Conservation (phyloP, 2,329 filamentous ascomycete species). For the Aspergillus floridensis region DNA sequence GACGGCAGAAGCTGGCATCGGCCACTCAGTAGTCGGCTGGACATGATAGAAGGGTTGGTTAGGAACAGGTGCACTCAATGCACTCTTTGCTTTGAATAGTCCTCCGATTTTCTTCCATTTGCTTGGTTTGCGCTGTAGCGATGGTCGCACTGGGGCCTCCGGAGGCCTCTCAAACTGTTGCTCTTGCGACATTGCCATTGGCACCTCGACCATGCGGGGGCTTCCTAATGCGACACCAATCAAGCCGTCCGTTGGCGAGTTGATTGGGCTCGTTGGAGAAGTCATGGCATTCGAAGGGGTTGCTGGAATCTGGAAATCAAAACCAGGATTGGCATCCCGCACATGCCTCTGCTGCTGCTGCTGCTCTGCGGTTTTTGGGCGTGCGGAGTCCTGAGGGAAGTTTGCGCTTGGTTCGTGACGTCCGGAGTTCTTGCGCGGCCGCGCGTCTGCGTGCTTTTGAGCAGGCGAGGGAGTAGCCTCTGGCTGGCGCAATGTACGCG, state of each 20-base stretch:
- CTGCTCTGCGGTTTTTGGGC: conserved; percentile 20
- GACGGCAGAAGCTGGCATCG: conserved; percentile 21
- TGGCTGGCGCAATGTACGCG: conserved; percentile 26
- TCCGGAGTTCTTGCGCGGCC: conserved; percentile 32
- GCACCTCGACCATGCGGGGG: conserved; percentile 46
- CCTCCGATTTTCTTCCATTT: conserved; percentile 50
- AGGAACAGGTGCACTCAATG: conserved; percentile 17
- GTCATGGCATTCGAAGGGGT: conserved; percentile 26
- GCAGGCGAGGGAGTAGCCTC: conserved; percentile 33
- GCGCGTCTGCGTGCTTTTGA: conserved; percentile 32
- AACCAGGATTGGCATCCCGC: conserved; percentile 14
- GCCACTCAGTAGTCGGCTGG: conserved; percentile 20
- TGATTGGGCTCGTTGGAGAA: conserved; percentile 14
- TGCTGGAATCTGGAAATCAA: conserved; percentile 32
- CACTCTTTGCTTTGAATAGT: conserved; percentile 42
- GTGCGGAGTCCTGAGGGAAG: conserved; percentile 20
- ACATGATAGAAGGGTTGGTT: conserved; percentile 32
- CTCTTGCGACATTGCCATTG: conserved; percentile 15
- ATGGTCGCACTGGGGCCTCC: conserved; percentile 11
- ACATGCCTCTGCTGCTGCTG: conserved; percentile 10
- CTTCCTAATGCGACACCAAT: conserved; percentile 77
- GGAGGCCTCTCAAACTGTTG: conserved; percentile 16
- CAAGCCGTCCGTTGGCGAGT: conserved; percentile 41
- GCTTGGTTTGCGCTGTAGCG: conserved; percentile 37
- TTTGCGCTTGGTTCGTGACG: conserved; percentile 14